Evolutionary conservation across 805 yeast species (phyloP).

Genomic region (Candida manassasensis): DNA sequence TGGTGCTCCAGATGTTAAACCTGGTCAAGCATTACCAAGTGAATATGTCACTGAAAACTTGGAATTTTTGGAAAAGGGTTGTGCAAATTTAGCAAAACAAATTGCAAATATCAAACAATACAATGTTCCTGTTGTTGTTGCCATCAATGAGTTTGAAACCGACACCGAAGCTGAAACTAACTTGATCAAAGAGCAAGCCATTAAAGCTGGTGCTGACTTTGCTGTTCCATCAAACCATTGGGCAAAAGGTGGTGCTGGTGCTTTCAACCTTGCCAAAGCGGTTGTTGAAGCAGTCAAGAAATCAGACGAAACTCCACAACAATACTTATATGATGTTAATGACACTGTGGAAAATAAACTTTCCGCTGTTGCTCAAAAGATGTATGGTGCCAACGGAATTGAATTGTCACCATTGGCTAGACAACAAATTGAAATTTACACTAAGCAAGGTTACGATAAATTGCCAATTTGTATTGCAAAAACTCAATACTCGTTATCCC

Average conservation of each 20-base stretch:
- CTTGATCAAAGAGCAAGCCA: slow-evolving; percentile 59
- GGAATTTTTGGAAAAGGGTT: slow-evolving; percentile 64
- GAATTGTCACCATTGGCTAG: slow-evolving; percentile 68
- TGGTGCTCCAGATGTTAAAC: slow-evolving; percentile 85
- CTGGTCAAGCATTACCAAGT: slow-evolving; percentile 73
- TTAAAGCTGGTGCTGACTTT: slow-evolving; percentile 73
- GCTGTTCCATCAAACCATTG: slow-evolving; percentile 82
- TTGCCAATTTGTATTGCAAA: slow-evolving; percentile 83
- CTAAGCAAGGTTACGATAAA: slow-evolving; percentile 69
- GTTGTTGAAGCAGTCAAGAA: slow-evolving; percentile 59
- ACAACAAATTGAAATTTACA: slow-evolving; percentile 61
- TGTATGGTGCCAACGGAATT: slow-evolving; percentile 75
- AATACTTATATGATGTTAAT: slow-evolving; percentile 56
- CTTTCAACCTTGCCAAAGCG: slow-evolving; percentile 67
- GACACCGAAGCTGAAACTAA: slow-evolving; percentile 68
- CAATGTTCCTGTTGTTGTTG: slow-evolving; percentile 78
- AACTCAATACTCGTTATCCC: slow-evolving; percentile 81
- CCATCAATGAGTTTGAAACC: slow-evolving; percentile 72
- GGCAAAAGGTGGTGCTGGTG: slow-evolving; percentile 84
- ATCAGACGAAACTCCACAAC: slow-evolving; percentile 21
- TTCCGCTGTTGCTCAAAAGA: slow-evolving; percentile 59
- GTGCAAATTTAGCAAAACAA: slow-evolving; percentile 73
- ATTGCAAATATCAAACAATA: slow-evolving; percentile 66
- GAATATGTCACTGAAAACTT: slow-evolving; percentile 70
- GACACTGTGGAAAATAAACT: slow-evolving; percentile 68